phyloP scores from a whole-genome alignment of 805 yeast species.

The Candida mattraensis region DNA sequence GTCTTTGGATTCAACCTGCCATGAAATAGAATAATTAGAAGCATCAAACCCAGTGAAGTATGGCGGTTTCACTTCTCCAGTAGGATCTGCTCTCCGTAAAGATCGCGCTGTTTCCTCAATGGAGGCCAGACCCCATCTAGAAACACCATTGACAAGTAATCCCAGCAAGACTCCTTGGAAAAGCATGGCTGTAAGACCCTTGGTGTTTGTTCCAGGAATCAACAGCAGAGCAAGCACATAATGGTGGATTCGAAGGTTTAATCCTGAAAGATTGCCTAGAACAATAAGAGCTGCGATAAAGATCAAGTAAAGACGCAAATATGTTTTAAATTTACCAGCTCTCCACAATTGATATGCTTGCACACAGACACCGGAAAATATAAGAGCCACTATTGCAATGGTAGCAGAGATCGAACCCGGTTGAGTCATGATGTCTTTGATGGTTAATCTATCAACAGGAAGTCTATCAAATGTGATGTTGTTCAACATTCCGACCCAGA shows the following conservation, averaged over 20 bases:
- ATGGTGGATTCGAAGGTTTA: conserved; percentile 78
- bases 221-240: conserved; percentile 72
- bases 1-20: conserved; percentile 32
- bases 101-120: conserved; percentile 74
- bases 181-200: conserved; percentile 65
- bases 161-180: conserved; percentile 88
- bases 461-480: conserved; percentile 85
- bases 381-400: conserved; percentile 43
- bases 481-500: conserved; percentile 83
- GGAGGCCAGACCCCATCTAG: conserved; percentile 93
- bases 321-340: conserved; percentile 64
- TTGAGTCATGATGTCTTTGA: conserved; percentile 66
- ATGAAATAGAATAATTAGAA: conserved; percentile 35
- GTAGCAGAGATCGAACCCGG: conserved; percentile 77
- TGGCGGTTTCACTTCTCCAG: conserved; percentile 55
- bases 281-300: conserved; percentile 44
- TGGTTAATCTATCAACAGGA: conserved; percentile 82
- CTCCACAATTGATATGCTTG: conserved; percentile 84
- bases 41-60: conserved; percentile 36
- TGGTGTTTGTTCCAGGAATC: conserved; percentile 80
- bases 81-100: conserved; percentile 72
- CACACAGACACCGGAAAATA: conserved; percentile 56
- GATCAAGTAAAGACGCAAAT: conserved; percentile 51
- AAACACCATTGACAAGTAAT: conserved; percentile 75
- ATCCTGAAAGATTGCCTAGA: conserved; percentile 56